phyloP scores from a whole-genome alignment of 805 yeast genomes.

The Sugiyamaella floridensis region DNA sequence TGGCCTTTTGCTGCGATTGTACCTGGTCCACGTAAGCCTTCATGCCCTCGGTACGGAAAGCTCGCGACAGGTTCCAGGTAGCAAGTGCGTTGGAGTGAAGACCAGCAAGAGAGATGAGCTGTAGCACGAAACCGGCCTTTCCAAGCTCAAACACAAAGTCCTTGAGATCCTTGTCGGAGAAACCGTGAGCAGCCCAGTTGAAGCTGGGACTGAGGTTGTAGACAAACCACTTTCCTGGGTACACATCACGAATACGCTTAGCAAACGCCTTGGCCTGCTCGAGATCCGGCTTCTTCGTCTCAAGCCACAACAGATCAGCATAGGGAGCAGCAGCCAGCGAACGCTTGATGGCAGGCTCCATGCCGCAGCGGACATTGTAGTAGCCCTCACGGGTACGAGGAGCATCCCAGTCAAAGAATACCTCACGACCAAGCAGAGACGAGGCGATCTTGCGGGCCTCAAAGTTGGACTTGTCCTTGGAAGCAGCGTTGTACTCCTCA shows the following conservation, averaged over 20 bases:
- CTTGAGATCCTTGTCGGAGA: conserved; percentile 39
- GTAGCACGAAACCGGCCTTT: conserved; percentile 50
- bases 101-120: conserved; percentile 56
- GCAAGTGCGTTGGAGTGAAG: conserved; percentile 47
- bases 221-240: conserved; percentile 50
- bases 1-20: conserved; percentile 41
- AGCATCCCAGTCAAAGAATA: conserved; percentile 52
- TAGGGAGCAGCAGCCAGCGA: conserved; percentile 50
- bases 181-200: conserved; percentile 56
- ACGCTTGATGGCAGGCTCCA: conserved; percentile 49
- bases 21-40: conserved; percentile 49
- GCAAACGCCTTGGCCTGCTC: conserved; percentile 45
- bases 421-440: conserved; percentile 28
- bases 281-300: conserved; percentile 53
- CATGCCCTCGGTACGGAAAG: conserved; percentile 50
- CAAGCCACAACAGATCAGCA: conserved; percentile 56
- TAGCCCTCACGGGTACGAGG: conserved; percentile 55
- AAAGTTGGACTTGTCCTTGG: conserved; percentile 28
- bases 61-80: conserved; percentile 44
- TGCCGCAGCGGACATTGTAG: conserved; percentile 43
- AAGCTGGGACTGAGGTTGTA: conserved; percentile 56
- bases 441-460: conserved; percentile 25
- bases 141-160: conserved; percentile 49
- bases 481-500: conserved; percentile 24
- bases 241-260: conserved; percentile 37